These are phyloP conservation scores for Andrographis paniculata DNA, from an alignment of 305 asterid species.

Conservation along the genomic window DNA sequence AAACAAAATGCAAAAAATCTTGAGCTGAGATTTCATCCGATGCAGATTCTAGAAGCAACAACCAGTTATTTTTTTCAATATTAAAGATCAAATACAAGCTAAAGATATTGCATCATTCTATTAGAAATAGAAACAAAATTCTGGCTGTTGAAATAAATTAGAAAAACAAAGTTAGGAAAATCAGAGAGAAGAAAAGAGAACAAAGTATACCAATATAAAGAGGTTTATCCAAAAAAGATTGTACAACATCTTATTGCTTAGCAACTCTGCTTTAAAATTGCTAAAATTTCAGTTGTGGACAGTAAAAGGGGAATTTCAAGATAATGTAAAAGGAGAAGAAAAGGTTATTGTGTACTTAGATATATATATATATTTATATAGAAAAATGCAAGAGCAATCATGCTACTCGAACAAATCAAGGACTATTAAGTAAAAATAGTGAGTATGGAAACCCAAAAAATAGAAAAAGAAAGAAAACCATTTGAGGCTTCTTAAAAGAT, in stretches of 20 bases:
- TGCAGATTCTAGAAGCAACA: not conserved
- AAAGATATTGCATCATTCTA: not conserved
- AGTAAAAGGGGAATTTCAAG: no score
- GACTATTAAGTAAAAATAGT: constrained; percentile 15
- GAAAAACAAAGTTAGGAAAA: no score
- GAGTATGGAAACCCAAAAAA: not conserved
- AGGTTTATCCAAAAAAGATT: no score
- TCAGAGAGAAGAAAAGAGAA: no score
- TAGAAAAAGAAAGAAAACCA: constrained; percentile 8
- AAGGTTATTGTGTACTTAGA: not conserved
- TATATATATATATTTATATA: constrained; percentile 3
- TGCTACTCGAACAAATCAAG: constrained; percentile 11
- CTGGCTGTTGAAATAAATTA: not conserved
- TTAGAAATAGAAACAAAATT: not conserved
- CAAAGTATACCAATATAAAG: no score
- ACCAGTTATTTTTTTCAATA: not conserved
- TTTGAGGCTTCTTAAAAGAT: constrained; percentile 23
- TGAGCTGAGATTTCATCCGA: constrained; percentile 12
- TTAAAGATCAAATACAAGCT: not conserved
- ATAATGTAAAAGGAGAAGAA: not conserved
- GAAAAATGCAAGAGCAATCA: not conserved
- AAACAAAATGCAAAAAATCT: not conserved
- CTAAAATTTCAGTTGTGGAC: not conserved
- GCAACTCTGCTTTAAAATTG: not conserved
- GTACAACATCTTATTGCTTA: no score